Conservation (phyloP, 371 early-diverging fungal species). For the Nematocida sp. region DNA sequence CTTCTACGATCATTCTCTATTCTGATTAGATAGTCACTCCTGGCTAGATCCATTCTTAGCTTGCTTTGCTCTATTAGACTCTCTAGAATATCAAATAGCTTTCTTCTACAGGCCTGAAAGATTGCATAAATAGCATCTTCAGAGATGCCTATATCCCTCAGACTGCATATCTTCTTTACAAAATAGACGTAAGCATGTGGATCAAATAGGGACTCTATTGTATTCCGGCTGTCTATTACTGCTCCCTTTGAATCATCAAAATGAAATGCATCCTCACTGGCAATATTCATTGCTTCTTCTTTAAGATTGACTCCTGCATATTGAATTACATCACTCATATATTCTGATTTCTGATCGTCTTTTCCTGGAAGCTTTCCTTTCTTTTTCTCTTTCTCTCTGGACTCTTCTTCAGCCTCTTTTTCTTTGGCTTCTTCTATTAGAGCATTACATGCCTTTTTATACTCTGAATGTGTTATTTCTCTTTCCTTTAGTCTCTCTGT, state of each 20-base stretch:
- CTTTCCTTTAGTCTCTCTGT: conserved; percentile 44
- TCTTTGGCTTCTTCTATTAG: conserved; percentile 9
- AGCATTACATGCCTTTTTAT: conserved; percentile 36
- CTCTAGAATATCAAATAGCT: conserved; percentile 61
- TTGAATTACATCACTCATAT: conserved; percentile 65
- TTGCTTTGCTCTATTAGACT: conserved; percentile 60
- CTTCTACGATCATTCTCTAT: conserved; percentile 64
- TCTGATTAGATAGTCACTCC: conserved; percentile 51
- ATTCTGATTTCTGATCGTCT: conserved; percentile 64
- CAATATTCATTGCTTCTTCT: conserved; percentile 63
- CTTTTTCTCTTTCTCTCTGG: background rate
- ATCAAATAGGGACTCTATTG: conserved; percentile 60
- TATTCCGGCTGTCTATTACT: conserved; percentile 46
- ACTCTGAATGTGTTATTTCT: conserved; percentile 6
- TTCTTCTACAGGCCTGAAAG: conserved; percentile 62
- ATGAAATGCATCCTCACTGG: conserved; percentile 39
- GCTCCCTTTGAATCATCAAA: conserved; percentile 52
- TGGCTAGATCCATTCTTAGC: conserved; percentile 55
- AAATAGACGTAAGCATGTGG: conserved; percentile 57
- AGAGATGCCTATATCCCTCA: conserved; percentile 52
- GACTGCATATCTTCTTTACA: conserved; percentile 52
- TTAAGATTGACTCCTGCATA: conserved; percentile 65
- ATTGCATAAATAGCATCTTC: conserved; percentile 54
- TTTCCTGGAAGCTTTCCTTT: conserved; percentile 29
- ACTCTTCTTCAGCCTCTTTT: conserved; percentile 3